phyloP scores from a whole-genome alignment of 208 protist species.

The Perkinsela sp. region DNA sequence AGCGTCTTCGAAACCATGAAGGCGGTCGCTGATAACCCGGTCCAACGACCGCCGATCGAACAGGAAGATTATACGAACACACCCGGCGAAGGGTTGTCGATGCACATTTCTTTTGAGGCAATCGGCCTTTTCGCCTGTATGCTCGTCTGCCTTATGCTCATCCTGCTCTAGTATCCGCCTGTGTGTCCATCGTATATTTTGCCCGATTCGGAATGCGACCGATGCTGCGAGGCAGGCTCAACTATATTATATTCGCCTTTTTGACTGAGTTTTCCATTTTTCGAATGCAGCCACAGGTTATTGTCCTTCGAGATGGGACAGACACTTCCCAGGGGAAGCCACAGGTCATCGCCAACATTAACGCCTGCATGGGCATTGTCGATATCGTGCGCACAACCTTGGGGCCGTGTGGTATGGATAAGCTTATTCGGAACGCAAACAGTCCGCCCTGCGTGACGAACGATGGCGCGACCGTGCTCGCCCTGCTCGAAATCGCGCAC shows the following conservation, averaged over 20 bases:
- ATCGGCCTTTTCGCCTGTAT: neutral
- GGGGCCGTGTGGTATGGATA: slow-evolving; percentile 99
- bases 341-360: slow-evolving; percentile 99
- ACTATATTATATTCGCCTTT: neutral
- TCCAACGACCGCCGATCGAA: too few species aligned
- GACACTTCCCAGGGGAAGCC: slow-evolving; percentile 97
- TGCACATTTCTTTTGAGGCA: too few species aligned
- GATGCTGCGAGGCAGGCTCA: neutral
- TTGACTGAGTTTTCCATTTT: neutral
- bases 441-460: slow-evolving; percentile 88
- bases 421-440: slow-evolving; percentile 79
- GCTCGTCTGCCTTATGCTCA: neutral
- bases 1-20: neutral
- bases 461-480: slow-evolving; percentile 99
- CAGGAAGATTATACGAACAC: too few species aligned
- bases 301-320: slow-evolving; percentile 97
- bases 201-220: neutral
- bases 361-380: slow-evolving; percentile 86
- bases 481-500: slow-evolving; percentile 97
- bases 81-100: too few species aligned
- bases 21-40: too few species aligned
- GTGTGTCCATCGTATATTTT: neutral
- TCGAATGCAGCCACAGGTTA: slow-evolving; percentile 85
- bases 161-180: neutral
- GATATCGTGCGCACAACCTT: slow-evolving; percentile 78